phyloP scores from a whole-genome alignment of 2,329 filamentous ascomycete genomes.

The Arthrobotrys musiformis region DNA sequence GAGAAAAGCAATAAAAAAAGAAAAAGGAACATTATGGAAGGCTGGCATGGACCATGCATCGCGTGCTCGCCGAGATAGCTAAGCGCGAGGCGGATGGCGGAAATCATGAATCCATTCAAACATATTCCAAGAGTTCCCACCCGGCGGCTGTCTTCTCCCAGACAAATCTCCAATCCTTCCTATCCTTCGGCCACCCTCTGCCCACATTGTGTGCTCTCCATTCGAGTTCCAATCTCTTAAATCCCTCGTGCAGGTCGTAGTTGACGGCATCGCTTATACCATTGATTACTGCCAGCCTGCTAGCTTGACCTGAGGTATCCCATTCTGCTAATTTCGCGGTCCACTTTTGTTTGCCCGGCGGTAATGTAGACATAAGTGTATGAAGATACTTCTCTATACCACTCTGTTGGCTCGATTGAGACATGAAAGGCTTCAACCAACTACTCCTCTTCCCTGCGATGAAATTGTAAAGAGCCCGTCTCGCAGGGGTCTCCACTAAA shows the following conservation, averaged over 20 bases:
- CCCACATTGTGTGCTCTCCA: neutral
- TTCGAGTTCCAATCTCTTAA: constrained; percentile 18
- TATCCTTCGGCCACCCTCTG: constrained; percentile 4
- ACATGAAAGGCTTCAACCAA: neutral
- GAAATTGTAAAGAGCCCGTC: neutral
- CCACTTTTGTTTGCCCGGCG: neutral
- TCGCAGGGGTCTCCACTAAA: constrained; percentile 20
- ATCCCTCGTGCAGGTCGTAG: neutral
- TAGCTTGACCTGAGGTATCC: constrained; percentile 1
- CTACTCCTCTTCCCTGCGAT: neutral
- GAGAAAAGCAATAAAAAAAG: neutral
- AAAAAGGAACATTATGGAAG: neutral
- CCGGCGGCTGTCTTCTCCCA: constrained; percentile 16
- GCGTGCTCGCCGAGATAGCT: neutral
- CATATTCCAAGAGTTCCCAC: constrained; percentile 13
- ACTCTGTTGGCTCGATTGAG: neutral
- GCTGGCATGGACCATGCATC: neutral
- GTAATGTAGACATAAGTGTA: neutral
- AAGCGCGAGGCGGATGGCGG: too few relatives aligned
- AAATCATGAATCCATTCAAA: neutral
- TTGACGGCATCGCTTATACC: constrained; percentile 5
- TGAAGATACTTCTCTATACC: constrained; percentile 6
- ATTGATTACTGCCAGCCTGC: neutral
- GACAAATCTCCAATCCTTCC: constrained; percentile 18
- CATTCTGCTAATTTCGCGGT: constrained; percentile 5